A percentile compares a stretch with the other conserved stretches of the same genome.
Evolutionary conservation across 257 asterid genomes (phyloP).

Genomic region (Przewalskia tangutica): DNA sequence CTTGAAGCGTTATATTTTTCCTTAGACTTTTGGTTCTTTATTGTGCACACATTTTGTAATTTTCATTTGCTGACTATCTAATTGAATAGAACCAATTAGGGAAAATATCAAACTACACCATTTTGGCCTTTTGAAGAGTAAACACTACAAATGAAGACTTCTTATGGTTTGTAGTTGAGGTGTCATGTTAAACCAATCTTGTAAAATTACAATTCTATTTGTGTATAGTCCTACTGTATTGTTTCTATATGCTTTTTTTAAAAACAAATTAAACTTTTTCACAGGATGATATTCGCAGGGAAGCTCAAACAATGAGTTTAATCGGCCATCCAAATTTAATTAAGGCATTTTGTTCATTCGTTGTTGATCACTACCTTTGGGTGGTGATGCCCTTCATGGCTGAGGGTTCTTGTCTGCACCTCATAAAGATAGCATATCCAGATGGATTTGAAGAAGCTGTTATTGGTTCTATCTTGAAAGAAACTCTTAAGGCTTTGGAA

Average conservation of each 20-base stretch:
- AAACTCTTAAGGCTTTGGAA: constrained; percentile 93
- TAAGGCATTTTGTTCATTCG: constrained; percentile 85
- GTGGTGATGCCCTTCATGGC: constrained; percentile 98
- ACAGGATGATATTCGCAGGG: constrained; percentile 95
- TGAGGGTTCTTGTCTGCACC: constrained; percentile 97
- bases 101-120: neutral
- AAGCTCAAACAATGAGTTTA: constrained; percentile 95
- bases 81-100: neutral
- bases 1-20: neutral
- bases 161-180: neutral
- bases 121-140: neutral
- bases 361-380: constrained; percentile 93
- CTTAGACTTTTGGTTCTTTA: neutral
- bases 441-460: constrained; percentile 97
- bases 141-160: neutral
- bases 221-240: neutral
- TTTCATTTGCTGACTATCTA: neutral
- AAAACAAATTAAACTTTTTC: constrained; percentile 5
- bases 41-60: neutral
- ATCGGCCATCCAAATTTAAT: constrained; percentile 89
- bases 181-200: neutral
- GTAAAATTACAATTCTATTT: neutral
- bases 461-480: constrained; percentile 80
- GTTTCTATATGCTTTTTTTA: neutral
- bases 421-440: constrained; percentile 90